Conservation (phyloP, 2,329 filamentous ascomycete species). For the Leptographium flavum region DNA sequence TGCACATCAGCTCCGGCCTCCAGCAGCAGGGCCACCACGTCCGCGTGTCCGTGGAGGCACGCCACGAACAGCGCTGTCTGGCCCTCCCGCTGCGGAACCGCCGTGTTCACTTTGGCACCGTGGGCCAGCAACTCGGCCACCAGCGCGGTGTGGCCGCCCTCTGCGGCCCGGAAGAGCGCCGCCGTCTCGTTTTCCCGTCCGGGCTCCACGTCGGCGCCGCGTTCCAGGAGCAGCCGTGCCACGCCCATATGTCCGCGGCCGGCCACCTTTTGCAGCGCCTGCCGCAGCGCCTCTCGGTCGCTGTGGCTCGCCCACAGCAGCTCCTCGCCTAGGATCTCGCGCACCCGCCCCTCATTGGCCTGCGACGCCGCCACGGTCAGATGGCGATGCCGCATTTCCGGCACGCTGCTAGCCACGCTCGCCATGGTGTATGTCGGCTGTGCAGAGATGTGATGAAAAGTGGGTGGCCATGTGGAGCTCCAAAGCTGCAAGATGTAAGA, state of each 20-base stretch:
- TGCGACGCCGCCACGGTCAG: slow-evolving; percentile 22
- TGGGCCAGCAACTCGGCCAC: slow-evolving; percentile 19
- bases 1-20: slow-evolving; percentile 20
- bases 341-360: slow-evolving; percentile 22
- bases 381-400: slow-evolving; percentile 22
- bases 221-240: slow-evolving; percentile 22
- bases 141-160: slow-evolving; percentile 20
- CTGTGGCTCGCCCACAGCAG: slow-evolving; percentile 18
- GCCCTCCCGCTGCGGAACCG: slow-evolving; percentile 13
- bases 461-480: no score
- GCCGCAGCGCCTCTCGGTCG: slow-evolving; percentile 23
- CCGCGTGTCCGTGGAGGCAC: slow-evolving; percentile 19
- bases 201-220: slow-evolving; percentile 23
- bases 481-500: neutral
- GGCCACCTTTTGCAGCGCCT: slow-evolving; percentile 22
- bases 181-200: slow-evolving; percentile 20
- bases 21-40: slow-evolving; percentile 19
- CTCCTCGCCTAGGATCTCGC: slow-evolving; percentile 21
- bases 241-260: slow-evolving; percentile 21
- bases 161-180: slow-evolving; percentile 23
- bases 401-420: slow-evolving; percentile 23
- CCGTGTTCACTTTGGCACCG: slow-evolving; percentile 20
- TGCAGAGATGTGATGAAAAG: no score
- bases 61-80: slow-evolving; percentile 24
- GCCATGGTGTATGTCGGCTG: no score